Percentiles rank a stretch among this genome's conserved stretches.
Conservation (phyloP, 768 basidiomycete species). For the Leccinum imitatum region DNA sequence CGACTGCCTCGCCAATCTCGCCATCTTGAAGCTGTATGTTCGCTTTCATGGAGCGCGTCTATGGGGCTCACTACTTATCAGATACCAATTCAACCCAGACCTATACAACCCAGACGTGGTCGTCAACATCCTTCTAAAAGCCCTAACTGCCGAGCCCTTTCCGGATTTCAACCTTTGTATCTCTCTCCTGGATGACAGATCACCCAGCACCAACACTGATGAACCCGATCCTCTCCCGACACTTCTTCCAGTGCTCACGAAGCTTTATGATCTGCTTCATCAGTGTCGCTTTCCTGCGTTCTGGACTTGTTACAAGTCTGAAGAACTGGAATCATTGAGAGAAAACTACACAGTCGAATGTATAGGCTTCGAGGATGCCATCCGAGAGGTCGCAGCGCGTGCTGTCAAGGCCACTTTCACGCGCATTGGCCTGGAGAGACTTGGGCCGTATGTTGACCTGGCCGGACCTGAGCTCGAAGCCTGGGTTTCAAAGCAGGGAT, state of each 20-base stretch:
- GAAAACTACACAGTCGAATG: conserved; percentile 88
- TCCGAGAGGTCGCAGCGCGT: conserved; percentile 72
- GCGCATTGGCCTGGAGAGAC: conserved; percentile 62
- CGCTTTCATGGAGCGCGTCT: neutral
- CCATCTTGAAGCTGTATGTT: conserved; percentile 85
- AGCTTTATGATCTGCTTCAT: conserved; percentile 67
- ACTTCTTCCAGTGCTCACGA: conserved; percentile 66
- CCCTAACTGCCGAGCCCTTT: conserved; percentile 78
- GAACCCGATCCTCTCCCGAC: conserved; percentile 80
- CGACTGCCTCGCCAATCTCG: conserved; percentile 92
- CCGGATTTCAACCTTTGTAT: conserved; percentile 96
- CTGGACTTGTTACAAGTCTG: conserved; percentile 75
- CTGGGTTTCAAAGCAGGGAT: conserved; percentile 65
- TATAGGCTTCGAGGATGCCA: conserved; percentile 79
- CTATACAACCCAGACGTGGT: conserved; percentile 92
- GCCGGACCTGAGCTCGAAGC: conserved; percentile 58
- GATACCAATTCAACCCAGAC: conserved; percentile 95
- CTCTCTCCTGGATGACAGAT: conserved; percentile 83
- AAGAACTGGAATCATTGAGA: conserved; percentile 65
- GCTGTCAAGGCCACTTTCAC: conserved; percentile 80
- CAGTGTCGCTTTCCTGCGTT: conserved; percentile 88
- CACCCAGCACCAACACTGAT: conserved; percentile 53
- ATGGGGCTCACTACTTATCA: conserved; percentile 30
- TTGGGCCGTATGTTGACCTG: conserved; percentile 71
- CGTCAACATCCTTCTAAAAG: conserved; percentile 91